Evolutionary conservation across 1,284 basidiomycete species (phyloP).

Genomic region (Fomitopsis pinicola): DNA sequence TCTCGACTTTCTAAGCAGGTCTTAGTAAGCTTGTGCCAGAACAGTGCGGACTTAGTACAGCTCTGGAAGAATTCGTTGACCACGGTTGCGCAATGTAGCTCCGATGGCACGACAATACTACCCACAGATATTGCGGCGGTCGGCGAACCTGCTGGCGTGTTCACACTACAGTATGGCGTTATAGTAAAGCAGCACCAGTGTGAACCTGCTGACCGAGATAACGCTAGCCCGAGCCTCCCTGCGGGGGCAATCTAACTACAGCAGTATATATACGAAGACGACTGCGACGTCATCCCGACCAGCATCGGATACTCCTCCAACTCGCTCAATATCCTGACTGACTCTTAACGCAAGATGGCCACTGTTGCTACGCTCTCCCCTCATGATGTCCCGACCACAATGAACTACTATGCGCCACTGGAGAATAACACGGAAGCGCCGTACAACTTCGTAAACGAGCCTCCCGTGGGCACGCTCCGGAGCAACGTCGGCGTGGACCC

Average conservation of each 20-base stretch:
- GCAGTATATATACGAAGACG: background rate
- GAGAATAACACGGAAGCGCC: slow-evolving; percentile 19
- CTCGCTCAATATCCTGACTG: background rate
- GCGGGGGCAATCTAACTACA: background rate
- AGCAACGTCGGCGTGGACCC: slow-evolving; percentile 24
- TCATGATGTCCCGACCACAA: slow-evolving; percentile 26
- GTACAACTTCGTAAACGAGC: slow-evolving; percentile 23
- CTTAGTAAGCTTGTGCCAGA: background rate
- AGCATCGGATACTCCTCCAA: background rate
- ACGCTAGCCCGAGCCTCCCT: background rate
- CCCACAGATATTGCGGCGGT: background rate
- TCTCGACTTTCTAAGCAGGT: background rate
- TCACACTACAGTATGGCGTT: background rate
- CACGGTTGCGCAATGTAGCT: background rate
- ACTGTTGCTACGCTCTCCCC: slow-evolving; percentile 24
- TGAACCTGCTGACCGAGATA: slow-evolving; percentile 3
- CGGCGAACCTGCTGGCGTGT: background rate
- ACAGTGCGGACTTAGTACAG: too few species aligned
- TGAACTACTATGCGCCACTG: slow-evolving; percentile 28
- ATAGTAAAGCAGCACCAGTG: background rate
- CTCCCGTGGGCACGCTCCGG: slow-evolving; percentile 17
- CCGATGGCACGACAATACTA: slow-evolving; percentile 3
- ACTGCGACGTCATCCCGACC: background rate
- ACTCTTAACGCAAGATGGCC: slow-evolving; percentile 17
- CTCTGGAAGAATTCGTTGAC: background rate